Conservation (phyloP, 208 protist species). For the Trypanosoma melophagium region DNA sequence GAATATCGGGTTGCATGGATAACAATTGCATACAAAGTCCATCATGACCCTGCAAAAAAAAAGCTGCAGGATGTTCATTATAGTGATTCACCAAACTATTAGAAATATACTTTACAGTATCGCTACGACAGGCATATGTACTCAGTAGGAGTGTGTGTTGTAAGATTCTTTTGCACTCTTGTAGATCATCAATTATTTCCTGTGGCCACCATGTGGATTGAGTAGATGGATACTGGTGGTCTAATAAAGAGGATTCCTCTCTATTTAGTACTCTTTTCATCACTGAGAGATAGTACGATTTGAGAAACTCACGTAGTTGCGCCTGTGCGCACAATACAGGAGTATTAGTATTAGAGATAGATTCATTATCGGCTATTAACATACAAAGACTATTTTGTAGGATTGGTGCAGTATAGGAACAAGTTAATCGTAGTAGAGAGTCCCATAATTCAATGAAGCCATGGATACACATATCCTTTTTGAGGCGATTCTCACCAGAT, state of each 20-base stretch:
- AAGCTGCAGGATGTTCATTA: slow-evolving; percentile 21
- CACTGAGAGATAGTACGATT: slow-evolving; percentile 6
- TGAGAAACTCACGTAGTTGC: not conserved
- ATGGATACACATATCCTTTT: slow-evolving; percentile 7
- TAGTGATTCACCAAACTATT: not conserved
- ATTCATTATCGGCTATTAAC: not conserved
- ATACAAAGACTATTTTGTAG: not conserved
- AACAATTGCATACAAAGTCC: slow-evolving; percentile 15
- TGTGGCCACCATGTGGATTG: slow-evolving; percentile 6
- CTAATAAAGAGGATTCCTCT: not conserved
- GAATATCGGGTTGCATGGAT: not conserved
- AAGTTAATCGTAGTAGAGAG: not conserved
- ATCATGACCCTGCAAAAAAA: slow-evolving; percentile 12
- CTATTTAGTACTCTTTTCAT: not conserved
- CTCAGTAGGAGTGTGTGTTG: slow-evolving; percentile 6
- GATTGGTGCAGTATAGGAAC: not conserved
- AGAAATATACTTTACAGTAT: not conserved
- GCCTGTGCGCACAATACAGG: no score
- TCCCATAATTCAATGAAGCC: slow-evolving; percentile 18
- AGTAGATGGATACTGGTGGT: not conserved
- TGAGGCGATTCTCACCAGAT: not conserved
- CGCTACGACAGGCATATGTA: not conserved
- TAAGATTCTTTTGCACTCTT: slow-evolving; percentile 3
- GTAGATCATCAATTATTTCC: not conserved
- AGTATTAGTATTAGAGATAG: not conserved